Base-by-base conservation (phyloP, 768 basidiomycete genomes). In the Calvatia gigantea region DNA sequence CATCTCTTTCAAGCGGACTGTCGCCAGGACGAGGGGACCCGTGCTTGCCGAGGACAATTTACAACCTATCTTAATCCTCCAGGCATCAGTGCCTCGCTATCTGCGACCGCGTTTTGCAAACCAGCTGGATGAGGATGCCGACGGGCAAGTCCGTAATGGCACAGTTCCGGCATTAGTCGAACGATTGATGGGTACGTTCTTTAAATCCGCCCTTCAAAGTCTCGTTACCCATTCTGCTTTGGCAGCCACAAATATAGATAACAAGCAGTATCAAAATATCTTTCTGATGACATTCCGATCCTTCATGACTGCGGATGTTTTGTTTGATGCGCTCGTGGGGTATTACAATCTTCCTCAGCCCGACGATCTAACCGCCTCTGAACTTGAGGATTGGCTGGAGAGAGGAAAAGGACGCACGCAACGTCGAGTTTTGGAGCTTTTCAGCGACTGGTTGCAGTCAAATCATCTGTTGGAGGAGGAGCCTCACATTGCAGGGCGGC, bases 201-300 rank as follows among this genome's bases (percentile, higher is more conserved):
- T 17, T 21, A 25, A 2, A 35, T 33, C n/a, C 33, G 3, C 2
- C 12, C n/a, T 14, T 14, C n/a, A 6, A 14, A 17, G 50, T n/a
- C 25, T 23, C 17, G 6, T 29, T 28, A 39, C 33, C 38, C 4
- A 55, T 39, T 12, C 27, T 25, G 25, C n/a, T 43, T 45, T 62
- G 29, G 32, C 53, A 67, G 67, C 60, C 67, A 58, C 51, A 60
- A 39, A 38, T 54, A 52, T 61, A 17, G 65, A 66, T 45, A 58
- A 59, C 41, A 65, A 61, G 21, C 54, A 66, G 9, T 87, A 78
- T 65, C 74, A 77, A 25, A 74, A 77, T 29, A 77, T 82, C n/a
- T 95, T 96, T 73, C 75, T 95, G 42, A 85, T 83, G 69, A 94
- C 92, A 14, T 92, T 90, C 72, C 79, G 85, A 51, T 88, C 90